Evolutionary conservation across 345 rosid species (phyloP).

Genomic region (Moricandia arvensis): DNA sequence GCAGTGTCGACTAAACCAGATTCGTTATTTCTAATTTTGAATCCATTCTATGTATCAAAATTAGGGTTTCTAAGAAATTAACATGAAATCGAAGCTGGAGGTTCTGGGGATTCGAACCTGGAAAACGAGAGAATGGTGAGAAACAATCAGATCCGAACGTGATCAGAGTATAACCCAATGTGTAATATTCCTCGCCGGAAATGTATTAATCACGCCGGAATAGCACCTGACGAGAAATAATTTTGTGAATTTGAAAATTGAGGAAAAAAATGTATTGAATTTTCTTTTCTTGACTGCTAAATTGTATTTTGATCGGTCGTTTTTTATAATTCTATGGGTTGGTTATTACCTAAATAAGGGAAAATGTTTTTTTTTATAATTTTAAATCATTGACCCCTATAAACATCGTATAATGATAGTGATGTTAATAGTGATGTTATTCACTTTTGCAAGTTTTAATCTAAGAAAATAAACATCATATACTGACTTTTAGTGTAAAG

Average conservation of each 20-base stretch:
- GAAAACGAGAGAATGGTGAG: constrained; percentile 11
- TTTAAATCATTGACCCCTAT: constrained; percentile 13
- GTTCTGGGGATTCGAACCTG: constrained; percentile 4
- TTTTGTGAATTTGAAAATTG: neutral
- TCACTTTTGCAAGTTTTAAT: neutral
- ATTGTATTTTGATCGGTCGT: neutral
- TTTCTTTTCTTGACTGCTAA: constrained; percentile 4
- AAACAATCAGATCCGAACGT: neutral
- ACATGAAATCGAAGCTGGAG: neutral
- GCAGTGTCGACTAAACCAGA: neutral
- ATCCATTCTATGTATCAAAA: neutral
- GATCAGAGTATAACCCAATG: neutral
- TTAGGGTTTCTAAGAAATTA: neutral
- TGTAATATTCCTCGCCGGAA: neutral
- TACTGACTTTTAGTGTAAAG: neutral
- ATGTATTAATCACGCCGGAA: neutral
- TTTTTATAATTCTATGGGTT: neutral
- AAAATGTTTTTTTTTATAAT: neutral
- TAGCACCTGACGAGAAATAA: neutral
- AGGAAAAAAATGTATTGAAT: neutral
- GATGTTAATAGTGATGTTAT: constrained; percentile 16
- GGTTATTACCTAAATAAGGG: neutral
- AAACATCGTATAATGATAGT: constrained; percentile 21
- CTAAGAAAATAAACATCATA: too few species aligned
- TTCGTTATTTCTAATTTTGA: neutral